A percentile compares a stretch with the other conserved stretches of the same genome.
These are phyloP conservation scores for Mikania micrantha DNA, from an alignment of 129 eudicot genomes.

Conservation along the genomic window DNA sequence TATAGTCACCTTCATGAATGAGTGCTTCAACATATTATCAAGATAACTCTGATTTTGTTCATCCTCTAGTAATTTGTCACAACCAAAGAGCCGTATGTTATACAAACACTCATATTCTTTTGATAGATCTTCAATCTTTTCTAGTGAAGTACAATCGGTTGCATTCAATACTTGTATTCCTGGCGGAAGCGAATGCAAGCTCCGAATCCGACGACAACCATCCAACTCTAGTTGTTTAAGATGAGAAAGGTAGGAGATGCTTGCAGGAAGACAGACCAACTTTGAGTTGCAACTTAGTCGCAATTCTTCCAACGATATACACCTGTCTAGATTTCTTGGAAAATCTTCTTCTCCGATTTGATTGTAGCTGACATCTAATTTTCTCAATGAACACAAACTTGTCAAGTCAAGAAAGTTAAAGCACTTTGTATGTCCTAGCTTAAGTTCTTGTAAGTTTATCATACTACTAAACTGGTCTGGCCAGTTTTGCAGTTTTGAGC, in stretches of 20 bases:
- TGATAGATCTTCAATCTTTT: conserved; percentile 9
- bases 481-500: not conserved
- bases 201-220: not conserved
- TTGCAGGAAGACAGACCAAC: not conserved
- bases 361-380: no score
- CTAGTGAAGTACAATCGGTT: not conserved
- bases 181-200: not conserved
- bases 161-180: not conserved
- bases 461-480: conserved; percentile 4
- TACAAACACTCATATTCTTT: not conserved
- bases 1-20: not conserved
- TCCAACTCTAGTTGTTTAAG: not conserved
- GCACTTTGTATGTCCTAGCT: not conserved
- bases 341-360: no score
- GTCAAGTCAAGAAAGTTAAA: no score
- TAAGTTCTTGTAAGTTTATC: conserved; percentile 7
- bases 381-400: no score
- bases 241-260: conserved; percentile 2
- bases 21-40: not conserved
- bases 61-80: not conserved
- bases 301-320: not conserved
- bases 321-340: not conserved
- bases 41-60: not conserved
- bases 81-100: not conserved
- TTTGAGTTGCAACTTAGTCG: not conserved